Evolutionary conservation across 1,284 basidiomycete genomes (phyloP).

Genomic region (Stereum hirsutum): DNA sequence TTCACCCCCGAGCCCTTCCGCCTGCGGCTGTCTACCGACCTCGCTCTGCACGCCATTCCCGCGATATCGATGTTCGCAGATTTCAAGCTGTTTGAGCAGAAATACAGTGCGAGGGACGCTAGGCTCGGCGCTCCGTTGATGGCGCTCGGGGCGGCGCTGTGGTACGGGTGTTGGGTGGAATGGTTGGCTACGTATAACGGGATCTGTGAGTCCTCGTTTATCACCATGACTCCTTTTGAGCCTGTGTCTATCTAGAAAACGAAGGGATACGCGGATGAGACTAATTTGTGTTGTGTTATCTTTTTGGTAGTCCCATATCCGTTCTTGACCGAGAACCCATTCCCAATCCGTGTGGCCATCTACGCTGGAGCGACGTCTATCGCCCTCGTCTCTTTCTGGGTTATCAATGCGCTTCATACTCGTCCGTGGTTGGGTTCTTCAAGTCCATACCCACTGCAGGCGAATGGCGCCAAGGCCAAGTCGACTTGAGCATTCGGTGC

Average conservation of each 20-base stretch:
- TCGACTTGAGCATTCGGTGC: no score
- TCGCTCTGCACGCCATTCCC: slow-evolving; percentile 62
- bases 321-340: slow-evolving; percentile 57
- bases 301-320: slow-evolving; percentile 64
- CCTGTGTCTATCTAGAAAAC: neutral
- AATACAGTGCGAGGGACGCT: slow-evolving; percentile 40
- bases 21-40: slow-evolving; percentile 56
- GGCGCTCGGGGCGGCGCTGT: slow-evolving; percentile 31
- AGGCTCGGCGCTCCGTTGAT: slow-evolving; percentile 35
- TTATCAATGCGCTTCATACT: slow-evolving; percentile 38
- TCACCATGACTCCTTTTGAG: slow-evolving; percentile 14
- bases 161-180: slow-evolving; percentile 64
- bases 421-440: slow-evolving; percentile 17
- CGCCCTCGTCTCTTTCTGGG: slow-evolving; percentile 48
- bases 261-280: neutral
- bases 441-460: no score
- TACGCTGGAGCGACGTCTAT: slow-evolving; percentile 45
- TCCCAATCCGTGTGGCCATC: slow-evolving; percentile 45
- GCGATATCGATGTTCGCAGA: slow-evolving; percentile 53
- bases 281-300: neutral
- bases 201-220: no score
- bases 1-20: slow-evolving; percentile 27
- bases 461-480: no score
- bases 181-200: slow-evolving; percentile 54
- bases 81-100: slow-evolving; percentile 61